Base-by-base conservation (phyloP, 306 rosid species). In the Mimosa bimucronata region DNA sequence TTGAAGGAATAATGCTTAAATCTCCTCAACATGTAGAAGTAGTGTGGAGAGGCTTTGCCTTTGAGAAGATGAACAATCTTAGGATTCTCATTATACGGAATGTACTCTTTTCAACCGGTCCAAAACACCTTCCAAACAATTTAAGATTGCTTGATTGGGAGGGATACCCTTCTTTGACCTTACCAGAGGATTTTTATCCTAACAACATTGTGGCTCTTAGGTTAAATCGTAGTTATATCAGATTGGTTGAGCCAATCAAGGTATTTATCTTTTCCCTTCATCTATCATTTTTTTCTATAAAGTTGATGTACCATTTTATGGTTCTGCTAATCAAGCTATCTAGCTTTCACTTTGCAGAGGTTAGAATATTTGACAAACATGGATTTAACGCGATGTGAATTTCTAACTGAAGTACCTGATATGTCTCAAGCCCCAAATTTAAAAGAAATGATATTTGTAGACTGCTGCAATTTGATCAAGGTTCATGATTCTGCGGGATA, bases 1-100 rank as follows among this genome's bases (percentile, higher is more conserved):
- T 58, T 58, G 34, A 58, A 58, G 66, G 66, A 58, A 58, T 58
- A 58, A 58, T 58, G 66, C 34, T 58, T 58, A 25, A 58, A 25
- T 12, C 34, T 7, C 66, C 34, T 26, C 66, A 58, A 58, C 34
- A 25, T n/a, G n/a, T n/a, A 58, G 66, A 58, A 25, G 66, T 58
- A 11, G 66, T 1, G 6, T 58, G 66, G 66, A 58, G 66, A 23
- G 66, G 66, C 16, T 10, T 58, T 25, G 66, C 66, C 18, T 58
- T 58, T 26, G 66, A 58, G 18, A 58, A 58, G 34, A 58, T 25
- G 66, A 4, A 12, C 6, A 58, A 58, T 58, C 66, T 58, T 26
- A 58, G 34, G 7, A 25, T 58, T 25, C 66, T 58, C 18, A 58
- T 58, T 25, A 5, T 58, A 6, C 66, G 66, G 11, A 26, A 58